A percentile compares a stretch with the other conserved stretches of the same genome.
Evolutionary conservation across 2,329 filamentous ascomycete genomes (phyloP).

Genomic region (Sarocladium kiliense): DNA sequence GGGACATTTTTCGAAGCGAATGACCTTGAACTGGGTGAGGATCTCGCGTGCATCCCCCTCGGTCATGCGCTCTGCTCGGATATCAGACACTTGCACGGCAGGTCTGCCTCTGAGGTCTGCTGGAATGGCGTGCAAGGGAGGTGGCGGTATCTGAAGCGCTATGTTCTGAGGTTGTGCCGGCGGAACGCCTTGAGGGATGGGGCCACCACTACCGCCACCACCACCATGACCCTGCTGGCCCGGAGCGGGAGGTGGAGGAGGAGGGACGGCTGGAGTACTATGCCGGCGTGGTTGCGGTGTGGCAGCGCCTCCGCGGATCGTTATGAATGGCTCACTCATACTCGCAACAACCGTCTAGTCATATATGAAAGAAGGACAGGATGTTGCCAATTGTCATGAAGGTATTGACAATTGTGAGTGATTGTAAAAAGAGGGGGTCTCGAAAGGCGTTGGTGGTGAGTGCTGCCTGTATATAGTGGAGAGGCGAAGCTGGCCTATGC

Average conservation of each 20-base stretch:
- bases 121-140: not conserved
- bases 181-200: not conserved
- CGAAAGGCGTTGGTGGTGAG: not conserved
- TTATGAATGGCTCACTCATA: conserved; percentile 1
- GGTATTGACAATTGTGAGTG: not conserved
- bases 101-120: not conserved
- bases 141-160: not conserved
- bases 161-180: conserved; percentile 3
- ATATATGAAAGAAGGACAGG: not conserved
- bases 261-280: not conserved
- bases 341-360: not conserved
- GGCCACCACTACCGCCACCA: not conserved
- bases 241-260: conserved; percentile 1
- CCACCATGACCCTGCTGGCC: conserved; percentile 1
- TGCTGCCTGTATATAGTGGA: conserved; percentile 1
- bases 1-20: conserved; percentile 35
- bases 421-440: not conserved
- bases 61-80: conserved; percentile 15
- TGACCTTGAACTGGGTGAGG: conserved; percentile 34
- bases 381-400: not conserved
- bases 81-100: not conserved
- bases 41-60: conserved; percentile 31
- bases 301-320: not conserved
- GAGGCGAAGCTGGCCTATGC: not conserved
- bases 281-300: not conserved